phyloP scores from a whole-genome alignment of 1,139 yeast species.

The Debaryomyces nepalensis region DNA sequence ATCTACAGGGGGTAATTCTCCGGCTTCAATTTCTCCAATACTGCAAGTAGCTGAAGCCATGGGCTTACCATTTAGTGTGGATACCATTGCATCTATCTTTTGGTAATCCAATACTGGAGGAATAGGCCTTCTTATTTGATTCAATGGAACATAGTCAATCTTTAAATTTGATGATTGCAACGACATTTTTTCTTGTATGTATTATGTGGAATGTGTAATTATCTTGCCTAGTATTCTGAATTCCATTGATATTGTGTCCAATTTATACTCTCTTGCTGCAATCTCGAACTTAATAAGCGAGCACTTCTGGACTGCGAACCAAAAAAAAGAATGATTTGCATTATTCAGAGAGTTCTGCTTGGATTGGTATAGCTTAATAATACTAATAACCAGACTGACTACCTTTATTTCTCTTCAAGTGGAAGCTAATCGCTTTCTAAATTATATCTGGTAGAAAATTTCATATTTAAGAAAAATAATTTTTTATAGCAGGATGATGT shows the following conservation, averaged over 20 bases:
- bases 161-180: conserved; percentile 44
- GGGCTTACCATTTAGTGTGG: conserved; percentile 69
- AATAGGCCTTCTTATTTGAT: conserved; percentile 74
- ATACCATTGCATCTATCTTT: conserved; percentile 79
- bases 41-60: conserved; percentile 67
- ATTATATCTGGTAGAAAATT: too few species aligned
- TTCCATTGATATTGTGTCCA: neutral
- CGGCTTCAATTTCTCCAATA: conserved; percentile 57
- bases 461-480: too few species aligned
- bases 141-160: conserved; percentile 63
- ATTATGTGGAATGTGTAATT: too few species aligned
- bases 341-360: too few species aligned
- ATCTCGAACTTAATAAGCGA: conserved; percentile 10
- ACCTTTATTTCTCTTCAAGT: too few species aligned
- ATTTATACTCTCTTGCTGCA: conserved; percentile 3
- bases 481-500: too few species aligned
- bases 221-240: too few species aligned
- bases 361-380: too few species aligned
- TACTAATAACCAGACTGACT: too few species aligned
- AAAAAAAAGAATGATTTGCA: too few species aligned
- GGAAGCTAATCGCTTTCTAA: too few species aligned
- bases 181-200: conserved; percentile 32
- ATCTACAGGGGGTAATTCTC: conserved; percentile 78
- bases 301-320: conserved; percentile 10
- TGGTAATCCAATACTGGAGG: conserved; percentile 77